A percentile compares a stretch with the other conserved stretches of the same genome.
These are phyloP conservation scores for Coniophora puteana DNA, from an alignment of 1,284 basidiomycete species.

Conservation along the genomic window DNA sequence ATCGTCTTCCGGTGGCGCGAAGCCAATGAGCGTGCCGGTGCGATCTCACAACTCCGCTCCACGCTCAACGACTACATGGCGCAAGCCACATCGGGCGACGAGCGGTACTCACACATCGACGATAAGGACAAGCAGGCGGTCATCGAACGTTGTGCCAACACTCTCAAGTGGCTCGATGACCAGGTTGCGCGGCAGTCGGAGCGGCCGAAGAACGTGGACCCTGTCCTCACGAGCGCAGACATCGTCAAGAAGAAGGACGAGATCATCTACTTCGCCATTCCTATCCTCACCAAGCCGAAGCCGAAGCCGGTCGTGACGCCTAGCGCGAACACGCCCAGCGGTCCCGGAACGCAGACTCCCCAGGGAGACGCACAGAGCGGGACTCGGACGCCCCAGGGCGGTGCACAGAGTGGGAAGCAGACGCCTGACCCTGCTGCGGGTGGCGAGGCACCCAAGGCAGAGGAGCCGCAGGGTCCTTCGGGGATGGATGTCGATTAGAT, in stretches of 20 bases:
- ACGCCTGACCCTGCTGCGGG: constrained; percentile 46
- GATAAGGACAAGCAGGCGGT: constrained; percentile 83
- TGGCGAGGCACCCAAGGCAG: constrained; percentile 29
- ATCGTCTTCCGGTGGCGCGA: constrained; percentile 81
- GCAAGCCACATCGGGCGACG: constrained; percentile 78
- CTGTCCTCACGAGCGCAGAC: constrained; percentile 76
- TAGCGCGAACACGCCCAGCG: constrained; percentile 36
- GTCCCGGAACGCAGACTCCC: constrained; percentile 60
- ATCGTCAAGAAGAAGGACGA: constrained; percentile 89
- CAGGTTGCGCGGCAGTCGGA: constrained; percentile 82
- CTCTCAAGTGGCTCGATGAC: constrained; percentile 94
- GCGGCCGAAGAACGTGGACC: constrained; percentile 82
- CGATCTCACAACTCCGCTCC: constrained; percentile 76
- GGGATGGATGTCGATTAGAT: constrained; percentile 82
- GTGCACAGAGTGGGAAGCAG: constrained; percentile 37
- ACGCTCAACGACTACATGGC: constrained; percentile 80
- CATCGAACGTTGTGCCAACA: constrained; percentile 76
- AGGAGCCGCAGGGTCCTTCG: constrained; percentile 46
- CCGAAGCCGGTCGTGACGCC: constrained; percentile 67
- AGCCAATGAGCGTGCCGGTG: constrained; percentile 71
- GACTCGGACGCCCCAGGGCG: constrained; percentile 39
- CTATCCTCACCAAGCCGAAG: constrained; percentile 86
- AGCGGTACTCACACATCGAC: constrained; percentile 84
- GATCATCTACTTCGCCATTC: constrained; percentile 78
- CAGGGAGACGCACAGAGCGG: too few relatives aligned